phyloP scores from a whole-genome alignment of 306 rosid species.

The Corylus avellana region DNA sequence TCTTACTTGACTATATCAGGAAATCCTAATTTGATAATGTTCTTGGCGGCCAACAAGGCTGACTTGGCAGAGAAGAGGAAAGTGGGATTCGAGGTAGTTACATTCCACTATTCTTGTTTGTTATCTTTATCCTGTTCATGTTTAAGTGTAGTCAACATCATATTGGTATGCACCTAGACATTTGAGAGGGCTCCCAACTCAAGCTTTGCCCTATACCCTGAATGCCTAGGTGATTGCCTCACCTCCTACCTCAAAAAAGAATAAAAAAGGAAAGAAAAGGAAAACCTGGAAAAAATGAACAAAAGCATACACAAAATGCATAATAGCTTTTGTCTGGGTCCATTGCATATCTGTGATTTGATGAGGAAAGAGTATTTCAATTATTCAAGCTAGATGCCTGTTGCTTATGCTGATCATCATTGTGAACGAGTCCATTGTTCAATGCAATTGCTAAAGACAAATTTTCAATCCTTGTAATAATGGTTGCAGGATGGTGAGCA shows the following conservation, averaged over 20 bases:
- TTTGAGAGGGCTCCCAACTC: neutral
- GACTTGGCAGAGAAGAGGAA: constrained; percentile 65
- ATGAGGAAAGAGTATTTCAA: neutral
- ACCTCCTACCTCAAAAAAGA: neutral
- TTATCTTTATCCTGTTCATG: neutral
- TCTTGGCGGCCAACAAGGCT: constrained; percentile 83
- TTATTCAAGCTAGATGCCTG: neutral
- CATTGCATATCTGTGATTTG: neutral
- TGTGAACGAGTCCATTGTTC: neutral
- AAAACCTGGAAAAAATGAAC: neutral
- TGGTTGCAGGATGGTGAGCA: constrained; percentile 71
- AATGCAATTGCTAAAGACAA: neutral
- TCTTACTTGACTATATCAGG: constrained; percentile 43
- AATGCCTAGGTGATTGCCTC: neutral
- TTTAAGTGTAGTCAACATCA: neutral
- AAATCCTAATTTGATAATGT: constrained; percentile 67
- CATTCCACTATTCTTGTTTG: neutral
- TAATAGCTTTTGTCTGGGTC: neutral
- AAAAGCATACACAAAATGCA: neutral
- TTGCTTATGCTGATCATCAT: constrained; percentile 1
- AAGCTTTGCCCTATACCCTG: neutral
- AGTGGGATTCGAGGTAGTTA: constrained; percentile 62
- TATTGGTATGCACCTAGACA: neutral
- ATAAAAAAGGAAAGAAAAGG: neutral
- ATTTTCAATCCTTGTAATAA: neutral